These are phyloP conservation scores for Danielia oregonensis DNA, from an alignment of 805 yeast species.

Conservation along the genomic window DNA sequence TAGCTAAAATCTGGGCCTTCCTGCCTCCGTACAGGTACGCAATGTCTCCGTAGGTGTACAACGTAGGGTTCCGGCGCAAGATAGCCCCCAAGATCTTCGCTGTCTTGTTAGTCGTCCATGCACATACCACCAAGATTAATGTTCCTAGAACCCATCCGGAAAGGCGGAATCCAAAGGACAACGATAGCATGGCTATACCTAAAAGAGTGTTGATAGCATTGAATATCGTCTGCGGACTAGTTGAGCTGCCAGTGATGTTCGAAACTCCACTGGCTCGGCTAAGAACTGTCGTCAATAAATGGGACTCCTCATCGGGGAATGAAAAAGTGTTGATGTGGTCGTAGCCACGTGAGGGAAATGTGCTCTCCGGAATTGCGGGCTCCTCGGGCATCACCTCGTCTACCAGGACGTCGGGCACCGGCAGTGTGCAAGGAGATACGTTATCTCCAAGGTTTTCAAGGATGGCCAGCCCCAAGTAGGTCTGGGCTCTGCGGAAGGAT, in stretches of 20 bases:
- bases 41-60: constrained; percentile 84
- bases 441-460: constrained; percentile 4
- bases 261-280: constrained; percentile 3
- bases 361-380: background rate
- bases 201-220: constrained; percentile 74
- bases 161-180: constrained; percentile 64
- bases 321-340: constrained; percentile 16
- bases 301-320: constrained; percentile 15
- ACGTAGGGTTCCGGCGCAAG: constrained; percentile 73
- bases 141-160: constrained; percentile 65
- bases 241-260: constrained; percentile 20
- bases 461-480: constrained; percentile 7
- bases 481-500: constrained; percentile 36
- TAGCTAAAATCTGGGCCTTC: constrained; percentile 39
- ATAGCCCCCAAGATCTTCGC: constrained; percentile 62
- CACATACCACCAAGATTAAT: constrained; percentile 39
- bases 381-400: background rate
- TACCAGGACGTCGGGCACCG: background rate
- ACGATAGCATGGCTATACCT: constrained; percentile 71
- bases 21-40: constrained; percentile 81
- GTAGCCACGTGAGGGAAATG: background rate
- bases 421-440: constrained; percentile 14
- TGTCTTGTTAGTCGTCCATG: constrained; percentile 48
- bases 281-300: background rate
- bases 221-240: constrained; percentile 72